Evolutionary conservation across 139 green algal genomes (phyloP).

Genomic region (Chlorella sp.): DNA sequence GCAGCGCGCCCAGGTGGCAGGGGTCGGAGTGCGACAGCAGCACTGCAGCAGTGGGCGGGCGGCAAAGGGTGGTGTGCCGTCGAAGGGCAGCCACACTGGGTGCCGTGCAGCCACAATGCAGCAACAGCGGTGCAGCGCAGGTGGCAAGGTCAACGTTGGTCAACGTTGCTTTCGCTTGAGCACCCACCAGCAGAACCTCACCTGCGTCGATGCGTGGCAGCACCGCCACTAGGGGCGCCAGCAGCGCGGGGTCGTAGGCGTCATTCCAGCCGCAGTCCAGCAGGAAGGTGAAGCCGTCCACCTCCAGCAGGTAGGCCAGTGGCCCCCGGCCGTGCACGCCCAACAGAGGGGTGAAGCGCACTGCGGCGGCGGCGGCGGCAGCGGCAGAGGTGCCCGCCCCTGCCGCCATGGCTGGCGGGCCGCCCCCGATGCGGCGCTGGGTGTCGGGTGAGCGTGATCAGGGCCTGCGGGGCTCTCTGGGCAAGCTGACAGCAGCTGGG

Average conservation of each 20-base stretch:
- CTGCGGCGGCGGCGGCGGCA: background rate
- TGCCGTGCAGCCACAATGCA: background rate
- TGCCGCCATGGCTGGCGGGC: no score
- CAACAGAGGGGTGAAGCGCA: constrained; percentile 70
- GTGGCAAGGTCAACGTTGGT: no score
- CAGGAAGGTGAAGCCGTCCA: constrained; percentile 78
- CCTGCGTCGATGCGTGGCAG: constrained; percentile 39
- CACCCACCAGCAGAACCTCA: background rate
- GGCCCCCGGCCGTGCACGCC: constrained; percentile 59
- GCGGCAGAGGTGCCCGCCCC: no score
- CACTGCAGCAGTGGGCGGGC: constrained; percentile 53
- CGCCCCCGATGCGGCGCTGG: no score
- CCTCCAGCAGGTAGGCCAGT: constrained; percentile 82
- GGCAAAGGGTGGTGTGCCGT: no score
- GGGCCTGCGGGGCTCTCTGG: no score
- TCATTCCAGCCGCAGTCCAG: constrained; percentile 96
- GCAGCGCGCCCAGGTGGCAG: constrained; percentile 87
- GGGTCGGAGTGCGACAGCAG: constrained; percentile 88
- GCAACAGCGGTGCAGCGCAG: background rate
- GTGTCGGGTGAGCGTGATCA: no score
- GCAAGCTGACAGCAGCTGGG: no score
- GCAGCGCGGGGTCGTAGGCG: constrained; percentile 54
- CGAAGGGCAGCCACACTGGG: background rate
- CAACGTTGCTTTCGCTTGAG: no score
- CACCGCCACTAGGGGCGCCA: constrained; percentile 67